Base-by-base conservation (phyloP, 352 stramenopile genomes). In the Pythium dissimile region DNA sequence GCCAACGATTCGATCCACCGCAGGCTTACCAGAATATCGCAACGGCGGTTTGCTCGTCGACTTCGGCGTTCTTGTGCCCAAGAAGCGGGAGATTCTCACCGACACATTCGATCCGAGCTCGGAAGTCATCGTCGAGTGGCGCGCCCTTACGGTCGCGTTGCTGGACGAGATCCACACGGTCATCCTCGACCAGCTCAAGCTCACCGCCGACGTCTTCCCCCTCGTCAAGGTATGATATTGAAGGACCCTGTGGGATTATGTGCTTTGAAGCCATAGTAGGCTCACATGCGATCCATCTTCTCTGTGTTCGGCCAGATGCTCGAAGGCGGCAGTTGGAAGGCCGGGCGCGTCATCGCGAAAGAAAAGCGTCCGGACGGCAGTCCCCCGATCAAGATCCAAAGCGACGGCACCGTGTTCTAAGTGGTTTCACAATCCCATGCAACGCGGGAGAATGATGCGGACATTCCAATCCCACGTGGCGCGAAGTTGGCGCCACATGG, bases 401-500 rank as follows among this genome's bases (percentile, higher is more conserved):
- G 86, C 64, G 86, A 95, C 47, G 84, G 86, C 43, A 95, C 84
- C 9, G 78, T 95, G 30, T 95, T 95, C 62, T 95, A 63, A 67
- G 35, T 48, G 42, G 2, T 32, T 10, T 9, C 20, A 32, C 23
- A 20, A 32, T 48, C 21, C 4, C 21, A 48, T 5, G 42, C 32
- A 9, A 9, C 21, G 10, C 2, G n/a, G n/a, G n/a, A n/a, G n/a
- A n/a, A n/a, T n/a, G n/a, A n/a, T n/a, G n/a, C n/a, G n/a, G n/a
- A n/a, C n/a, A n/a, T n/a, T n/a, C n/a, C n/a, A 52, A 46, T 47
- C 48, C 5, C 48, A 31, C 11, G 34, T 41, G 34, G 34, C 34
- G 34, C 13, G 12, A 41, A 20, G 31, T 13, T 35, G 31, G 13
- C 31, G 31, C 8, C 31, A n/a, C n/a, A n/a, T n/a, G n/a, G n/a